Conservation (phyloP, 495 filamentous ascomycete genomes). For the Penicillium atrosanguineum region DNA sequence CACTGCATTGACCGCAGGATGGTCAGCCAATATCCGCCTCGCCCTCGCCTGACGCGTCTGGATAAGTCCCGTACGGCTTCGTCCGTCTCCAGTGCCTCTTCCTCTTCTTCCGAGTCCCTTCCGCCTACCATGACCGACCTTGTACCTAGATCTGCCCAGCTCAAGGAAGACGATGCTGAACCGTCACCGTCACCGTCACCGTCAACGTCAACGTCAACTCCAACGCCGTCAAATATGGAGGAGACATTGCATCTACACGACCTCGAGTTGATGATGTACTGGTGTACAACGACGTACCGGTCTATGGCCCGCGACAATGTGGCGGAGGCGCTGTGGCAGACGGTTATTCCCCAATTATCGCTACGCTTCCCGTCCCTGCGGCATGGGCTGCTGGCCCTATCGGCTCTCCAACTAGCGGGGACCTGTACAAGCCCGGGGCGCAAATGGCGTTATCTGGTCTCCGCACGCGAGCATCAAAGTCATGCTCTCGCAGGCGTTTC, state of each 20-base stretch:
- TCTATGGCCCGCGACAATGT: slow-evolving; percentile 32
- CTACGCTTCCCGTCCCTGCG: slow-evolving; percentile 45
- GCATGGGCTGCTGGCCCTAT: slow-evolving; percentile 50
- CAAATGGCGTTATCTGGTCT: slow-evolving; percentile 26
- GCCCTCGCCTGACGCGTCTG: slow-evolving; percentile 26
- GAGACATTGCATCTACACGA: slow-evolving; percentile 27
- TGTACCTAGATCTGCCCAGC: background rate
- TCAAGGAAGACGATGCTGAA: background rate
- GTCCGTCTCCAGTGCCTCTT: slow-evolving; percentile 14
- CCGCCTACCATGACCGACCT: slow-evolving; percentile 3
- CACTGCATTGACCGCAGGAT: slow-evolving; percentile 37
- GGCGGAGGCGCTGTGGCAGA: slow-evolving; percentile 45
- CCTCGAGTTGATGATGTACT: slow-evolving; percentile 48
- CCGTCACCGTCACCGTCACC: background rate
- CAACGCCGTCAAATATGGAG: slow-evolving; percentile 2
- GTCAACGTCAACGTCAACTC: background rate
- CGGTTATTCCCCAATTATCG: slow-evolving; percentile 41
- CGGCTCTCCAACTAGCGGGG: slow-evolving; percentile 44
- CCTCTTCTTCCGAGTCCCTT: slow-evolving; percentile 9
- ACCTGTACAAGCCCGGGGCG: slow-evolving; percentile 9
- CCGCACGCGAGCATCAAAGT: slow-evolving; percentile 37
- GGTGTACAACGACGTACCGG: slow-evolving; percentile 44
- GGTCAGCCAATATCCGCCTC: slow-evolving; percentile 29
- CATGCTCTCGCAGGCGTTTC: slow-evolving; percentile 36
- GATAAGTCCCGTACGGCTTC: slow-evolving; percentile 19